Conservation (phyloP, 805 yeast species). For the Candida andamanensis region DNA sequence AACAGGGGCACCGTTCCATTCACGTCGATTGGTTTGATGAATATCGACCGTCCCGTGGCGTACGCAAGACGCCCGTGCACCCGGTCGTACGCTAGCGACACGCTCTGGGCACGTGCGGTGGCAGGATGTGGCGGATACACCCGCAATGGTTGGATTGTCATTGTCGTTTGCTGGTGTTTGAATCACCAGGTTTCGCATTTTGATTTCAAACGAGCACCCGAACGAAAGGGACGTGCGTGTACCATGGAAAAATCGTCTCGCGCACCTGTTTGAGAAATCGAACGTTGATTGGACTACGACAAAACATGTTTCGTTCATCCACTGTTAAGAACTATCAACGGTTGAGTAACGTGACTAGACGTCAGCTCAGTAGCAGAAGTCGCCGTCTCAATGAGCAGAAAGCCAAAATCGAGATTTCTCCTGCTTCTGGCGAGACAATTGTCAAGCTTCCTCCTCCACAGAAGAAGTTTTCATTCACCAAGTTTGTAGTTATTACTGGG, state of each 20-base stretch:
- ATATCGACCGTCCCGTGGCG: conserved; percentile 74
- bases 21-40: conserved; percentile 56
- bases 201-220: background rate
- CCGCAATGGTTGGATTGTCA: conserved; percentile 26
- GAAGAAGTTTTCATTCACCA: conserved; percentile 27
- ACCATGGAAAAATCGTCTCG: background rate
- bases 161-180: conserved; percentile 5
- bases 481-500: conserved; percentile 26
- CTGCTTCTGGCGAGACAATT: background rate
- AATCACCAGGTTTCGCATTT: background rate
- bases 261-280: background rate
- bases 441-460: conserved; percentile 1
- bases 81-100: conserved; percentile 71
- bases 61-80: conserved; percentile 70
- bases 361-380: no score
- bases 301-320: no score
- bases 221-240: background rate
- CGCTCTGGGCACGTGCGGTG: conserved; percentile 65
- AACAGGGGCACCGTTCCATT: conserved; percentile 39
- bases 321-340: no score
- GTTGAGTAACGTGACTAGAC: no score
- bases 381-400: no score
- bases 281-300: conserved; percentile 7
- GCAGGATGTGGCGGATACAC: conserved; percentile 73
- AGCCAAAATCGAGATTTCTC: background rate